Base-by-base conservation (phyloP, 768 basidiomycete species). In the Lentinula raphanica region DNA sequence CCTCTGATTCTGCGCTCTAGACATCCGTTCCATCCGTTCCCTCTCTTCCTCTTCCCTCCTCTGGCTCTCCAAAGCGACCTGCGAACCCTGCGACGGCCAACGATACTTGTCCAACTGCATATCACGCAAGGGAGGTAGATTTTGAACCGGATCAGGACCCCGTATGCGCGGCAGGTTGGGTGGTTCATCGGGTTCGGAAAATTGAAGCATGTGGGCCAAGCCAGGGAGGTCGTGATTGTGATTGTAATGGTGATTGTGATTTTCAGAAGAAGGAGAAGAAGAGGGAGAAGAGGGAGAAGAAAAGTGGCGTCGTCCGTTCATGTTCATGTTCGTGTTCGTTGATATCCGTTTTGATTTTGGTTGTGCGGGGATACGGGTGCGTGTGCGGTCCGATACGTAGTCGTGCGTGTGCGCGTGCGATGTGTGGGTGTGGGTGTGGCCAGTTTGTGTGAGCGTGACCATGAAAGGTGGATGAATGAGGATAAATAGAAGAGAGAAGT, bases 21-120 rank as follows among this genome's bases (percentile, higher is more conserved):
- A 12, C 23, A 15, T 6, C 27, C n/a, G 31, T 36, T 17, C 19
- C 36, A 35, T 19, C n/a, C n/a, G n/a, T n/a, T n/a, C n/a, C n/a
- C n/a, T n/a, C n/a, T n/a, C n/a, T n/a, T n/a, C n/a, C n/a, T n/a
- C n/a, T n/a, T 38, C 27, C 51, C 4, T 53, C 51, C 21, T 7
- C 12, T 50, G 49, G 15, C 49, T 15, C 9, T 53, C 51, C 5
- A 25, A 53, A 53, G 51, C 35, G 17, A 21, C 36, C 13, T 53
- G 51, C 29, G 31, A 50, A 13, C 35, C 36, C 13, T 53, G 51
- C 29, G 31, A 50, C 31, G 49, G 31, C 31, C 49, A 17, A 36
- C 51, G 51, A 53, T 38, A 53, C n/a, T 17, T 53, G 51, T 53
- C 51, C 25, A 53, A 9, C 51, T 53, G 49, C 19, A 53, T 32